Conservation (phyloP, 129 eudicot species). For the Flaveria bidentis region DNA sequence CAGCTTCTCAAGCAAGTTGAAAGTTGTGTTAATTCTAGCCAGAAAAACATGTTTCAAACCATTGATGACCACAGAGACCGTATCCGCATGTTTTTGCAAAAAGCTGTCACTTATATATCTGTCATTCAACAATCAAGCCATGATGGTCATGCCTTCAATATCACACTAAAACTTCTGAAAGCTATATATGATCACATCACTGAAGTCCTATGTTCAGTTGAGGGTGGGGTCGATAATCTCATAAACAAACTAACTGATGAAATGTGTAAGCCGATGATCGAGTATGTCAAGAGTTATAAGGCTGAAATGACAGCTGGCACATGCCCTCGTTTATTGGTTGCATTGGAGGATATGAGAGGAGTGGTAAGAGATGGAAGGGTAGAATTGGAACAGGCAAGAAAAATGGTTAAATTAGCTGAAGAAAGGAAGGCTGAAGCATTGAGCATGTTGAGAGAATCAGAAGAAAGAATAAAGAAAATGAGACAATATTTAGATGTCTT, state of each 20-base stretch:
- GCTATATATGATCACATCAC: slow-evolving; percentile 45
- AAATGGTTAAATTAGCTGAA: slow-evolving; percentile 49
- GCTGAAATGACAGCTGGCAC: slow-evolving; percentile 57
- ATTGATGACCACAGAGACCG: slow-evolving; percentile 48
- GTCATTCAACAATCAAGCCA: slow-evolving; percentile 48
- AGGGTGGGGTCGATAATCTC: slow-evolving; percentile 62
- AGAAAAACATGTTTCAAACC: slow-evolving; percentile 46
- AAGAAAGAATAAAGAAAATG: slow-evolving; percentile 46
- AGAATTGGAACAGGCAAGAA: slow-evolving; percentile 63
- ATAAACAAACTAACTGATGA: slow-evolving; percentile 43
- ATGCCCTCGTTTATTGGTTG: slow-evolving; percentile 44
- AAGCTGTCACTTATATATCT: slow-evolving; percentile 51
- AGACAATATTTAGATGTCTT: slow-evolving; percentile 33
- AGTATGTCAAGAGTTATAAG: slow-evolving; percentile 53
- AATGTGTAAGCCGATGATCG: slow-evolving; percentile 67
- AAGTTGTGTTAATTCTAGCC: slow-evolving; percentile 56
- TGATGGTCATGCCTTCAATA: slow-evolving; percentile 34
- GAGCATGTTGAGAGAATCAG: slow-evolving; percentile 56
- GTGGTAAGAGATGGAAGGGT: slow-evolving; percentile 46
- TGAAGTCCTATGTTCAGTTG: slow-evolving; percentile 53
- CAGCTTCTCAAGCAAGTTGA: slow-evolving; percentile 61
- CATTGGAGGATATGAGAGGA: slow-evolving; percentile 61
- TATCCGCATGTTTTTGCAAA: slow-evolving; percentile 39
- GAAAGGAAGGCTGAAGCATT: slow-evolving; percentile 52
- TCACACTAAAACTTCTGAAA: slow-evolving; percentile 55